Evolutionary conservation across 192 early-diverging fungal genomes (phyloP).

Genomic region (Entomortierella chlamydospora): DNA sequence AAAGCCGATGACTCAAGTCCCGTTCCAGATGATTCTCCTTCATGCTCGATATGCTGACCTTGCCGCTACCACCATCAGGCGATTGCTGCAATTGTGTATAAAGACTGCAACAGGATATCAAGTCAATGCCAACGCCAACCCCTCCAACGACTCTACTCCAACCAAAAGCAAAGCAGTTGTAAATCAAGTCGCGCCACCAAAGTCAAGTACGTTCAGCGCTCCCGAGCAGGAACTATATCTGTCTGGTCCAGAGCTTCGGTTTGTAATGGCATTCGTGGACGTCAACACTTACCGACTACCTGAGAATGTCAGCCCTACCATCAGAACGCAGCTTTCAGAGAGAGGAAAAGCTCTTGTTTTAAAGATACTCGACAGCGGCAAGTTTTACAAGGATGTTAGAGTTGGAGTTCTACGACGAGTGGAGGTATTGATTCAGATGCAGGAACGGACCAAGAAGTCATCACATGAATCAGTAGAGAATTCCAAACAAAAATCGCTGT

Average conservation of each 20-base stretch:
- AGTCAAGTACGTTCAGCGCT: not conserved
- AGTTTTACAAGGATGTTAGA: slow-evolving; percentile 48
- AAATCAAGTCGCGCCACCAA: not conserved
- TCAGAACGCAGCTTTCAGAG: slow-evolving; percentile 29
- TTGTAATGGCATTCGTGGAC: slow-evolving; percentile 50
- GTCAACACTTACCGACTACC: slow-evolving; percentile 41
- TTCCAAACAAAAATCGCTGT: slow-evolving; percentile 25
- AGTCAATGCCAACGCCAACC: not conserved
- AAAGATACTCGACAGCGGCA: slow-evolving; percentile 34
- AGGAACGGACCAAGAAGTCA: slow-evolving; percentile 34
- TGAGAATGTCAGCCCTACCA: slow-evolving; percentile 13
- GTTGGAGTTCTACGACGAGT: slow-evolving; percentile 21
- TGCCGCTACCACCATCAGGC: slow-evolving; percentile 2
- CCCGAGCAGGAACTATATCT: slow-evolving; percentile 29
- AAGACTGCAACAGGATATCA: slow-evolving; percentile 6
- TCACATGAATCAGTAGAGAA: slow-evolving; percentile 14
- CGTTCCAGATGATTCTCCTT: slow-evolving; percentile 45
- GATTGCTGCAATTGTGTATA: slow-evolving; percentile 19
- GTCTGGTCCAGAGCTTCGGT: slow-evolving; percentile 51
- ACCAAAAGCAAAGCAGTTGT: no score
- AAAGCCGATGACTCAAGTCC: slow-evolving; percentile 29
- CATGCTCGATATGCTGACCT: slow-evolving; percentile 33
- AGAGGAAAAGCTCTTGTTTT: slow-evolving; percentile 21
- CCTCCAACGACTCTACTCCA: no score
- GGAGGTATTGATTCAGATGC: slow-evolving; percentile 25